phyloP scores from a whole-genome alignment of 179 eudicot species.

The Amaranthus tricolor region DNA sequence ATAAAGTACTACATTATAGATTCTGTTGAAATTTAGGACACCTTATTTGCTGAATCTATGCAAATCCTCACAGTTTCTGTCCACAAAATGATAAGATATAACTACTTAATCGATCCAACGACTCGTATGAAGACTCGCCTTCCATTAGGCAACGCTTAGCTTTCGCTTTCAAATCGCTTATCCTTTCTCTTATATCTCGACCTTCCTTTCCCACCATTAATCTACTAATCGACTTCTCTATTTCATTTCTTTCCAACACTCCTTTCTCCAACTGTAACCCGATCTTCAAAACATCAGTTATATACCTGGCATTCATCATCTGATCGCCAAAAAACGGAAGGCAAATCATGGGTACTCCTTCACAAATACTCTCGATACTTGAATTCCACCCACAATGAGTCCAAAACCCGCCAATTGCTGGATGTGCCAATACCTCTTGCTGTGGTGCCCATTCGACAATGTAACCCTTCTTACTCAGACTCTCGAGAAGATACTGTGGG shows the following conservation, averaged over 20 bases:
- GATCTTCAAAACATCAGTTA: slow-evolving; percentile 36
- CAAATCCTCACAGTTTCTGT: slow-evolving; percentile 1
- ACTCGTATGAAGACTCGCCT: slow-evolving; percentile 46
- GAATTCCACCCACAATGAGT: slow-evolving; percentile 70
- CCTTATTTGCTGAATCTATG: slow-evolving; percentile 7
- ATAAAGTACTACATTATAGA: too few species aligned
- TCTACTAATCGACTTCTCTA: slow-evolving; percentile 27
- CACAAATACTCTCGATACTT: slow-evolving; percentile 56
- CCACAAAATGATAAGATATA: slow-evolving; percentile 31
- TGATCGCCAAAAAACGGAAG: slow-evolving; percentile 49
- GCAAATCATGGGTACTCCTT: slow-evolving; percentile 70
- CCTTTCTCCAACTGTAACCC: slow-evolving; percentile 36
- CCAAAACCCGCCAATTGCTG: slow-evolving; percentile 60
- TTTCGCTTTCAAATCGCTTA: slow-evolving; percentile 33
- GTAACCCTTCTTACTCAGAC: slow-evolving; percentile 27
- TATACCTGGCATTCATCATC: slow-evolving; percentile 42
- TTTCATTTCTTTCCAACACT: slow-evolving; percentile 24
- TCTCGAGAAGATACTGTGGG: slow-evolving; percentile 37
- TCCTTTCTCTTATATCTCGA: slow-evolving; percentile 42
- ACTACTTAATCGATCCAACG: slow-evolving; percentile 28
- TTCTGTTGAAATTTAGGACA: too few species aligned
- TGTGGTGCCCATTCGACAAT: slow-evolving; percentile 64
- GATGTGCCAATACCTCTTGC: slow-evolving; percentile 51
- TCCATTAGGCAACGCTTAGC: slow-evolving; percentile 28
- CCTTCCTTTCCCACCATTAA: slow-evolving; percentile 53